Evolutionary conservation across 495 filamentous ascomycete species (phyloP), one percentile per base, ranked within the genome.

Genomic region (Penicillium dipodomyicola): DNA sequence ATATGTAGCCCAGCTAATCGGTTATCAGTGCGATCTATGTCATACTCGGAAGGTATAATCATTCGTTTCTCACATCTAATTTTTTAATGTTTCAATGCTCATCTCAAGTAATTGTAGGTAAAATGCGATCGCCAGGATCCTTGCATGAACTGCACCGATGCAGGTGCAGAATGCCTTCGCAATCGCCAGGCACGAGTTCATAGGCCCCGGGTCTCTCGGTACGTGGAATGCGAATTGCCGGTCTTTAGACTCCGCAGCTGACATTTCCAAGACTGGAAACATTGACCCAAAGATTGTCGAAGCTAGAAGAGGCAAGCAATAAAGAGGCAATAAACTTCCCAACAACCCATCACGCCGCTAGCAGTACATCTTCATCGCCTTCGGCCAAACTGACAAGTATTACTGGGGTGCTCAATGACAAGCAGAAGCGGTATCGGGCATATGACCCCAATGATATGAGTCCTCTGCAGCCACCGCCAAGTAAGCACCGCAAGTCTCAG

Each of bases 121-220:
- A 71, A 69, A 62, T 71, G 68, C 29, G 68, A 71, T 54, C 64
- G 68, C 7, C 57, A 65, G 30, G 53, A 64, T 46, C 68, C 66
- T 45, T 70, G 68, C 27, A 50, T 59, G 41, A 67, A 68, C 27
- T 70, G 68, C 30, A 54, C 52, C 19, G 63, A 65, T 39, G 68
- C 65, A 40, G 55, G 49, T 1, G 56, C 56, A 10, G 55, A 64
- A 49, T 70, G 68, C 35, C 40, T 48, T 52, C 68, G 68, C 23
- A 57, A 53, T 23, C 65, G 65, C 19, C 61, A 66, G 9, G 54
- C 63, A 47, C 63, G 65, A 40, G 40, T 65, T 17, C 68, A 68
- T 51, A 60, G 65, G 15, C 63, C 63, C 0, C 57, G 63, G 50
- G 61, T 65, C 20, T 70, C 65, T 39, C 59, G 65, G 63, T 64